Conservation (phyloP, 805 yeast species). For the Nakazawaea populi region DNA sequence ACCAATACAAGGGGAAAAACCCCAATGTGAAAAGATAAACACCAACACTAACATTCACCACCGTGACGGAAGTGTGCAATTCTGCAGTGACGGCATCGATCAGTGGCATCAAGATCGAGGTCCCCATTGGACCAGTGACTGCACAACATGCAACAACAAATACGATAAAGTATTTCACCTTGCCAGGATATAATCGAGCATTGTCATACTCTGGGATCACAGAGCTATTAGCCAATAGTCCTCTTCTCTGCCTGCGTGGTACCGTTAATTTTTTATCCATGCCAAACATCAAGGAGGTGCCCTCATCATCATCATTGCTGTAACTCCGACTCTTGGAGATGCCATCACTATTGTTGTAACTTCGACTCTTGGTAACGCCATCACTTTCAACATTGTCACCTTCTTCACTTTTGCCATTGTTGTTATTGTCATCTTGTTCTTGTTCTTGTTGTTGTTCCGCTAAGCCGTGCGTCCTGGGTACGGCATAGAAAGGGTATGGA, state of each 20-base stretch:
- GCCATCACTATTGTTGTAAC: too few relatives aligned
- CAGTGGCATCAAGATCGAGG: slow-evolving; percentile 79
- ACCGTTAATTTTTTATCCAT: slow-evolving; percentile 23
- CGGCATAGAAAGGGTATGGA: too few relatives aligned
- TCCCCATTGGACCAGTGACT: slow-evolving; percentile 84
- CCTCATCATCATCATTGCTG: neutral
- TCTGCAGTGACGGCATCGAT: slow-evolving; percentile 50
- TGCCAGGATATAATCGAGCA: slow-evolving; percentile 55
- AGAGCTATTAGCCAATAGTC: slow-evolving; percentile 45
- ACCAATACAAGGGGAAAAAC: slow-evolving; percentile 86
- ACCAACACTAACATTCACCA: slow-evolving; percentile 77
- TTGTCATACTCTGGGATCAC: slow-evolving; percentile 68
- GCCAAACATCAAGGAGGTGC: slow-evolving; percentile 6
- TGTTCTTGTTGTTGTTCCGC: too few relatives aligned
- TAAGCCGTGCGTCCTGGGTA: too few relatives aligned
- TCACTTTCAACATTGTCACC: too few relatives aligned
- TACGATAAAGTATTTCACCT: slow-evolving; percentile 49
- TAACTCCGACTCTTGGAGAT: neutral
- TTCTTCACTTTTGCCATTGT: too few relatives aligned
- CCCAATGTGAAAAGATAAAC: slow-evolving; percentile 71
- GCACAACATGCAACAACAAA: slow-evolving; percentile 68
- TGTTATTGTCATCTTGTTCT: too few relatives aligned
- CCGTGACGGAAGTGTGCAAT: slow-evolving; percentile 48
- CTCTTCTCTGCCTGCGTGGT: slow-evolving; percentile 44
- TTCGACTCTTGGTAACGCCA: too few relatives aligned